Evolutionary conservation across 2,329 filamentous ascomycete genomes (phyloP).

Genomic region (Calonectria hawksworthii): DNA sequence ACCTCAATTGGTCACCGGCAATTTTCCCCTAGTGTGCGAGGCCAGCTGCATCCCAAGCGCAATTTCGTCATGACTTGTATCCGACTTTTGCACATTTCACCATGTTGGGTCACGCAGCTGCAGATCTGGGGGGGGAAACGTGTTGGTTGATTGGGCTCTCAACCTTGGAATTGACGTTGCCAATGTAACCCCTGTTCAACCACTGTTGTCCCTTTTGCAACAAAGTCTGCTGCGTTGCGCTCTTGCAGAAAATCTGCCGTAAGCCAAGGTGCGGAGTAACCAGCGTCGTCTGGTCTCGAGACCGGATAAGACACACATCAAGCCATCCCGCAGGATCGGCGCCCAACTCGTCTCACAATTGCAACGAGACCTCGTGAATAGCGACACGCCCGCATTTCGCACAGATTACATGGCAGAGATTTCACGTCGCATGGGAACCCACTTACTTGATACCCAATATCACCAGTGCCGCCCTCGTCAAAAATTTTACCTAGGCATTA

Average conservation of each 20-base stretch:
- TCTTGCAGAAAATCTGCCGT: not conserved
- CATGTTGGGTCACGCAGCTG: not conserved
- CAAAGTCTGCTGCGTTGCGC: not conserved
- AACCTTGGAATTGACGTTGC: constrained; percentile 9
- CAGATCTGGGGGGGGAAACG: not conserved
- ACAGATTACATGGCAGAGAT: constrained; percentile 13
- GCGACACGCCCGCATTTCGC: not conserved
- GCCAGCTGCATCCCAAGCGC: not conserved
- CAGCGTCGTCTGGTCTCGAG: not conserved
- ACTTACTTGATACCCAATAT: constrained; percentile 14
- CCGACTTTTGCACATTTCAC: not conserved
- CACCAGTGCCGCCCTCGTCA: not conserved
- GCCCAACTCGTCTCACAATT: constrained; percentile 1
- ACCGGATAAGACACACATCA: not conserved
- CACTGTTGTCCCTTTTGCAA: not conserved
- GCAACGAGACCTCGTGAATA: not conserved
- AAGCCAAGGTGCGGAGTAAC: not conserved
- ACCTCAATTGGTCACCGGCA: constrained; percentile 8
- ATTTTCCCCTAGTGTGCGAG: not conserved
- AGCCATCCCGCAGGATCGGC: not conserved
- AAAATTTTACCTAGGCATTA: constrained; percentile 1
- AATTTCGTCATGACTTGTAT: constrained; percentile 5
- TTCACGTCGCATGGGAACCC: constrained; percentile 17
- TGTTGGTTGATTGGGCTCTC: not conserved
- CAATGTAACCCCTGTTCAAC: constrained; percentile 12